These are phyloP conservation scores for Aspergillus sp. DNA, from an alignment of 2,329 filamentous ascomycete species.

Conservation along the genomic window DNA sequence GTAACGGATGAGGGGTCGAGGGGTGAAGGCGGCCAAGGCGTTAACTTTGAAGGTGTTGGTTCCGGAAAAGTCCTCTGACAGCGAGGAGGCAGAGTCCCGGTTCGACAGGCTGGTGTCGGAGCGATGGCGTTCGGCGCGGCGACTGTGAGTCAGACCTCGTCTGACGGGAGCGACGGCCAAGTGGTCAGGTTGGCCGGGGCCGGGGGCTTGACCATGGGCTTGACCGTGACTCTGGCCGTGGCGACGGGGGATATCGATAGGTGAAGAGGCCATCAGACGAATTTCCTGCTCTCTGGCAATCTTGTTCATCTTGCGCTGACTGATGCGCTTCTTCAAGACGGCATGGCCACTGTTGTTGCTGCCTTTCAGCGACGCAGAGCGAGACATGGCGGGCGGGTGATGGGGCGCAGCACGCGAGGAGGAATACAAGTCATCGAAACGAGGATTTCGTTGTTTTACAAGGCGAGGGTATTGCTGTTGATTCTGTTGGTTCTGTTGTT, in stretches of 20 bases:
- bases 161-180: constrained; percentile 39
- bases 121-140: constrained; percentile 52
- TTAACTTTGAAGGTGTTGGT: constrained; percentile 72
- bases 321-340: constrained; percentile 60
- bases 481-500: neutral
- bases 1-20: constrained; percentile 73
- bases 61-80: constrained; percentile 66
- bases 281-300: constrained; percentile 79
- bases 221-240: constrained; percentile 24
- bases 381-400: constrained; percentile 35
- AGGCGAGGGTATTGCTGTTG: neutral
- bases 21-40: constrained; percentile 69
- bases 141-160: constrained; percentile 42
- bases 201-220: too few relatives aligned
- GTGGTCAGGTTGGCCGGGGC: too few relatives aligned
- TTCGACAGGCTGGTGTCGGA: constrained; percentile 70
- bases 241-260: constrained; percentile 54
- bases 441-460: constrained; percentile 2
- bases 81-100: constrained; percentile 66
- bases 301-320: constrained; percentile 68
- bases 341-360: constrained; percentile 46
- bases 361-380: constrained; percentile 43
- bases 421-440: constrained; percentile 23
- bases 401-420: constrained; percentile 27
- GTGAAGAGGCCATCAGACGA: constrained; percentile 66